Percentiles rank a stretch among this genome's conserved stretches.
These are phyloP conservation scores for Leccinum boreale DNA, from an alignment of 768 basidiomycete species.

Conservation along the genomic window DNA sequence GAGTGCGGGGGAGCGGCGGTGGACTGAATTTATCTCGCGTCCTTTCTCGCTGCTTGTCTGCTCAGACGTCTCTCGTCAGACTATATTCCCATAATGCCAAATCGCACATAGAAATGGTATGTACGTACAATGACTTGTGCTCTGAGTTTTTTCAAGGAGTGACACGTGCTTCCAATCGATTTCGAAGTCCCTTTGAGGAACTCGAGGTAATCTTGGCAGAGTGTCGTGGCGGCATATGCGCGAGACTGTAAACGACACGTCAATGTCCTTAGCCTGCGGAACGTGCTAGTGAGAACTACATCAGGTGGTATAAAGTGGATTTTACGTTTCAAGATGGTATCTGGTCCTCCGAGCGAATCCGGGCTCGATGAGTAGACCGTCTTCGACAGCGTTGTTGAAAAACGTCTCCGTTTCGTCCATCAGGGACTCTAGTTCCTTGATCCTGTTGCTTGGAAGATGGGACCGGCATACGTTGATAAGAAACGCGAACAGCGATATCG, in stretches of 20 bases:
- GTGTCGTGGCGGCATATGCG: not conserved
- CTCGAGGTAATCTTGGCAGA: not conserved
- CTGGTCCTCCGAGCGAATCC: not conserved
- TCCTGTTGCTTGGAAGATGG: constrained; percentile 2
- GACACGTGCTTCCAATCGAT: not conserved
- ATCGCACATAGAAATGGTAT: not conserved
- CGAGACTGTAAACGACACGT: not conserved
- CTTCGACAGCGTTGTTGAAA: constrained; percentile 6
- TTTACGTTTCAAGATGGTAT: not conserved
- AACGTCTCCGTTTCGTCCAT: constrained; percentile 1
- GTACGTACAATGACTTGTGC: constrained; percentile 1
- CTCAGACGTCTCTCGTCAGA: not conserved
- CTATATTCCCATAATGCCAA: not conserved
- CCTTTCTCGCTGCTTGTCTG: not conserved
- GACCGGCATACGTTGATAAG: not conserved
- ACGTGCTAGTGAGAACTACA: not conserved
- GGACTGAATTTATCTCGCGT: not conserved
- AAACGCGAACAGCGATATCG: not conserved
- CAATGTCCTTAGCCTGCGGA: not conserved
- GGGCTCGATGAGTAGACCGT: constrained; percentile 2
- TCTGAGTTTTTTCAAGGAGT: not conserved
- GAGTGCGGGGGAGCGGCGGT: too few species aligned
- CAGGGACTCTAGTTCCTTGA: constrained; percentile 2
- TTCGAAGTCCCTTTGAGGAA: not conserved
- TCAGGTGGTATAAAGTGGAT: not conserved